Evolutionary conservation across 2,329 filamentous ascomycete genomes (phyloP), one percentile per base, ranked within the genome.

Genomic region (Talaromyces funiculosus): DNA sequence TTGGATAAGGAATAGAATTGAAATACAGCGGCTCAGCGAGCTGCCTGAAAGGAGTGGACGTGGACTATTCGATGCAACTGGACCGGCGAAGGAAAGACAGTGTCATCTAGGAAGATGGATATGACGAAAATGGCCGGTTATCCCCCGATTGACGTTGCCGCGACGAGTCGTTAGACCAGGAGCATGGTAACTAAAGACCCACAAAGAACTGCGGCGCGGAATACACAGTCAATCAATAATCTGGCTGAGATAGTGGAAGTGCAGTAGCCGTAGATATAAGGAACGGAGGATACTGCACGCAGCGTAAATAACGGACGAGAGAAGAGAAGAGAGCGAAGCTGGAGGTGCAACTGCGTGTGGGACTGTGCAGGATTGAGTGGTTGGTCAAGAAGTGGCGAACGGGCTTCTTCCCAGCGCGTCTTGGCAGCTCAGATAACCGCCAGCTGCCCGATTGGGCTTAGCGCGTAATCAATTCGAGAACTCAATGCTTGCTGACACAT

Each of bases 1-100:
- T 31, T 26, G 29, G 45, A 14, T 53, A 60, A 60, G 40, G 58
- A 57, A 38, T 51, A 29, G 33, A 43, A 12, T 26, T 63, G 66
- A 63, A 64, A 64, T 64, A 66, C 64, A 61, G 66, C 56, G 64
- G 65, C 20, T 40, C 24, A 14, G 35, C 20, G 14, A 26, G 35
- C 29, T 22, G 22, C 31, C 7, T 20, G 18, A 51, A 51, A 22
- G 2, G 47, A 51, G n/a, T 8, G 47, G 9, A 51, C 10, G 14
- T 33, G 24, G 20, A 22, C 9, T 22, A 51, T 9, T 33, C n/a
- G 35, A 51, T 51, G 47, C 47, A 51, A 29, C 47, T 22, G 47
- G 47, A 20, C 18, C 47, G n/a, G 29, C 29, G n/a, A 51, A 51
- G n/a, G 47, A 51, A 33, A 20, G 47, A 51, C 47, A 18, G 14